Base-by-base conservation (phyloP, 192 early-diverging fungal species). In the Coemansia sp. region DNA sequence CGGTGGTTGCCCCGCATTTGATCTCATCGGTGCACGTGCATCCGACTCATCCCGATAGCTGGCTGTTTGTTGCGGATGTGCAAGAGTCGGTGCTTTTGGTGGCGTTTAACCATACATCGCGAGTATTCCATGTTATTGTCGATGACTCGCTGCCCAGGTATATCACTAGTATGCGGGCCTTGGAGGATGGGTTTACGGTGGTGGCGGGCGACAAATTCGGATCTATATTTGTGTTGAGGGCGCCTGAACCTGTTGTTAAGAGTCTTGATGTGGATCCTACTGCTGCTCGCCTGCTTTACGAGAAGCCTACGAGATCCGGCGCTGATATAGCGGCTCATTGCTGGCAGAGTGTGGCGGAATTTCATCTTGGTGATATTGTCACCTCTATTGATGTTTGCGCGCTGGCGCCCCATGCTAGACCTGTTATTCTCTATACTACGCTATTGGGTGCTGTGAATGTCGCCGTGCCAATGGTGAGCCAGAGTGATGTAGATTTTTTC, bases 161-260 rank as follows among this genome's bases (percentile, higher is more conserved):
- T 89, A 89, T 93, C 44, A 95, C 96, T 16, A 78, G 87, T 27
- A 86, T 92, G 13, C 70, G 65, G 9, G 70, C 86, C 10, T 91
- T 97, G 88, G 77, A 95, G 38, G 96, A 98, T 82, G 97, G 96
- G 72, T 93, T 97, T 71, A 98, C 98, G 6, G 88, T 97, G 6
- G 93, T 89, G 6, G 92, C 89, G 18, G 97, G 93, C 20, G 98
- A 99, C 88, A 96, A 97, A 79, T 99, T 99, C 90, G 98, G 98
- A 38, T 97, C 97, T 68, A 80, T 99, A 24, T 91, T 91, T 63
- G 90, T 94, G 12, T 70, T 90, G 61, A 88, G 98, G 24, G 75
- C 57, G 67, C 88, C 94, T 2, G 65, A 84, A 27, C 80, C 87
- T 8, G 86, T 89, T 0, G 87, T 86, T 24, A 81, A 90, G 59